Conservation (phyloP, 208 protist genomes). For the Acanthamoeba divionensis region DNA sequence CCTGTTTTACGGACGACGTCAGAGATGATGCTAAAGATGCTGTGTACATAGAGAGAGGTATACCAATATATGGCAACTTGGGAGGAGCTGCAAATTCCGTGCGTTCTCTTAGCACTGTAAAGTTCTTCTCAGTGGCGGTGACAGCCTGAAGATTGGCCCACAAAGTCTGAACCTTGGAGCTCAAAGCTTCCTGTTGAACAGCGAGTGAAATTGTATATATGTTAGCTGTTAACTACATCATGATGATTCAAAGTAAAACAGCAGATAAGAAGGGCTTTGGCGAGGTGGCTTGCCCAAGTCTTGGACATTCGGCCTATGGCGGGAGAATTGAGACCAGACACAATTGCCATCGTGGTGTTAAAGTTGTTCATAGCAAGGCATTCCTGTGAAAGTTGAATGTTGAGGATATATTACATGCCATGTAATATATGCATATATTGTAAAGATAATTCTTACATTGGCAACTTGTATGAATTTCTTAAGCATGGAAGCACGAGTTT, state of each 20-base stretch:
- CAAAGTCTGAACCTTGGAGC: background rate
- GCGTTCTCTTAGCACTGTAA: background rate
- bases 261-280: too few species aligned
- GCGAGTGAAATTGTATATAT: too few species aligned
- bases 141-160: background rate
- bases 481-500: background rate
- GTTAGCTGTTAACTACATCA: too few species aligned
- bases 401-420: too few species aligned
- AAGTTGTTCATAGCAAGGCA: slow-evolving; percentile 33
- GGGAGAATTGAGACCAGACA: background rate
- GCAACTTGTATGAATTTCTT: slow-evolving; percentile 34
- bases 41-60: background rate
- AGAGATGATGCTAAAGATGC: background rate
- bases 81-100: background rate
- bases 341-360: background rate
- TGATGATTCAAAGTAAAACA: too few species aligned
- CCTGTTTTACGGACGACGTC: background rate
- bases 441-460: background rate
- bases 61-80: slow-evolving; percentile 10
- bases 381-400: background rate
- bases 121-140: slow-evolving; percentile 44
- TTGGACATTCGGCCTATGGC: background rate
- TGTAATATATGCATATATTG: too few species aligned
- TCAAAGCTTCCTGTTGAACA: background rate
- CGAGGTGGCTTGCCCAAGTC: too few species aligned